phyloP scores from a whole-genome alignment of 192 early-diverging fungal genomes.

The Spinellus fusiger region DNA sequence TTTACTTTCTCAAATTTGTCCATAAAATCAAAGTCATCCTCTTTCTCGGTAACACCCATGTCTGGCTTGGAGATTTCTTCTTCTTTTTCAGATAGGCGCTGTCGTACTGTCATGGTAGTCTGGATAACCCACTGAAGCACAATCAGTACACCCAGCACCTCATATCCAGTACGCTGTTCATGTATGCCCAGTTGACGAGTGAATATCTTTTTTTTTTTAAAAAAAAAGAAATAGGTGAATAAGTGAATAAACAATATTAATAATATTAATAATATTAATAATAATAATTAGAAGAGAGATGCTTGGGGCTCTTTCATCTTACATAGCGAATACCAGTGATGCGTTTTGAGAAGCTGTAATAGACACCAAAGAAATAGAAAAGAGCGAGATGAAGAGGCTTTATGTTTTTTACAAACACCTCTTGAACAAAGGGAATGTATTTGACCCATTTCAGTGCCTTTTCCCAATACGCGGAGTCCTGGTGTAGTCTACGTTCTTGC shows the following conservation, averaged over 20 bases:
- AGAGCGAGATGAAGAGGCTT: conserved; percentile 70
- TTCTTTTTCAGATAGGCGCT: conserved; percentile 17
- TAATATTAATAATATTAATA: neutral
- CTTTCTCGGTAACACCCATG: conserved; percentile 14
- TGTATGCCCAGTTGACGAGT: conserved; percentile 65
- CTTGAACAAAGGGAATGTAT: conserved; percentile 25
- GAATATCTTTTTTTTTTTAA: conserved; percentile 50
- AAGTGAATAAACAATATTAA: neutral
- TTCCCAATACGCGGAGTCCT: neutral
- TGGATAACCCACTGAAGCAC: conserved; percentile 65
- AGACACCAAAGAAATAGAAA: conserved; percentile 86
- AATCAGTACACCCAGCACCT: conserved; percentile 80
- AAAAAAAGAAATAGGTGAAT: neutral
- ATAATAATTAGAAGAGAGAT: neutral
- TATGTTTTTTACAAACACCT: conserved; percentile 41
- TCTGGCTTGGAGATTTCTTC: conserved; percentile 12
- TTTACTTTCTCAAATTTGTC: conserved; percentile 19
- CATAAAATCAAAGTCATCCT: conserved; percentile 26
- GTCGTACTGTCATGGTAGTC: conserved; percentile 29
- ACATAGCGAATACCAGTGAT: conserved; percentile 76
- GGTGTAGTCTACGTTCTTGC: neutral
- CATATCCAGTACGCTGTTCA: conserved; percentile 75
- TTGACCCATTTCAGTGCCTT: neutral
- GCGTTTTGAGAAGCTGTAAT: conserved; percentile 79
- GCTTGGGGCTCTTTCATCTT: too few species aligned